phyloP scores from a whole-genome alignment of 1,284 basidiomycete genomes.

The Peniophora sp. region DNA sequence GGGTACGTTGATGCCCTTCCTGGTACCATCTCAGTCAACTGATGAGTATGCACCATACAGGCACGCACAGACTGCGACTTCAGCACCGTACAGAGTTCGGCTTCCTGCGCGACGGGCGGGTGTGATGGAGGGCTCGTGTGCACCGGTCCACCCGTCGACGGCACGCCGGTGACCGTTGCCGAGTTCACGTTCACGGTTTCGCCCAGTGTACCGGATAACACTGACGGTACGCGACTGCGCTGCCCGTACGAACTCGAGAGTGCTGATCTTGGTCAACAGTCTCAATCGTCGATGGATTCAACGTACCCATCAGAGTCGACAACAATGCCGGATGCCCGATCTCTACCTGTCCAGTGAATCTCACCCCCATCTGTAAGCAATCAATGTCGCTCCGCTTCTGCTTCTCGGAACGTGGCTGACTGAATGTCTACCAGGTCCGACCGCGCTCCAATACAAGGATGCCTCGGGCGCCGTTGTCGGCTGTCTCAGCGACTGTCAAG shows the following conservation, averaged over 20 bases:
- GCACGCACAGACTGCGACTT: slow-evolving; percentile 39
- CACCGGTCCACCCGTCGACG: slow-evolving; percentile 29
- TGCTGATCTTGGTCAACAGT: not conserved
- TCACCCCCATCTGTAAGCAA: not conserved
- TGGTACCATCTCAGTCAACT: too few species aligned
- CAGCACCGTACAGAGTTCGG: slow-evolving; percentile 28
- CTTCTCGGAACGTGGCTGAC: not conserved
- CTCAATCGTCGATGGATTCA: not conserved
- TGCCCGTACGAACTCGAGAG: not conserved
- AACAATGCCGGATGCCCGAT: not conserved
- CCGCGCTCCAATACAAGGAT: not conserved
- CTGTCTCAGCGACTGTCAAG: not conserved
- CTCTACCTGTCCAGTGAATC: not conserved
- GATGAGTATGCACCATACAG: too few species aligned
- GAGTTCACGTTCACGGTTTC: slow-evolving; percentile 31
- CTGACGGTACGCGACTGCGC: not conserved
- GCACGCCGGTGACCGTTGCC: slow-evolving; percentile 35
- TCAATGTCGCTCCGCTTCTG: too few species aligned
- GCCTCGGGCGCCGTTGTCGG: not conserved
- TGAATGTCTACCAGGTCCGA: not conserved
- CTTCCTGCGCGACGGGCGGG: slow-evolving; percentile 37
- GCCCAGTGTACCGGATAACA: not conserved
- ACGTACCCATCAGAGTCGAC: not conserved
- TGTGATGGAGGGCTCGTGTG: slow-evolving; percentile 41
- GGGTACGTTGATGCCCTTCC: slow-evolving; percentile 13